Percentiles rank a stretch among this genome's conserved stretches.
Evolutionary conservation across 2,329 filamentous ascomycete species (phyloP).

Genomic region (Claviceps spartinae): DNA sequence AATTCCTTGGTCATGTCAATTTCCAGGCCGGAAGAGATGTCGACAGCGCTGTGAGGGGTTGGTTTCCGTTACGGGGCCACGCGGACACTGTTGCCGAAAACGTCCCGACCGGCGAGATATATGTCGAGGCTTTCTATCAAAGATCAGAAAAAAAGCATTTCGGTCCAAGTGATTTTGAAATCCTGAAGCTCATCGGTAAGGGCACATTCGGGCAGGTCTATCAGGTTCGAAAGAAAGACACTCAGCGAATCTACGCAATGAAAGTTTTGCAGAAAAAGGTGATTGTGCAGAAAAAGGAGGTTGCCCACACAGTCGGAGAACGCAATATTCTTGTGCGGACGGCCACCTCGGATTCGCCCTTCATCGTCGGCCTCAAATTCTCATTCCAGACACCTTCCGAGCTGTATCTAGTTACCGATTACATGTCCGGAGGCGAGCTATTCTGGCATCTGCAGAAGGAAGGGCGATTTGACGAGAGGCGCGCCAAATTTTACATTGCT

Average conservation of each 20-base stretch:
- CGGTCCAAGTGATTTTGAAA: constrained; percentile 90
- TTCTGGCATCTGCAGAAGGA: constrained; percentile 99
- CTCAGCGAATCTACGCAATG: constrained; percentile 93
- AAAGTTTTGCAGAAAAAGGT: constrained; percentile 99
- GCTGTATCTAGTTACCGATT: constrained; percentile 95
- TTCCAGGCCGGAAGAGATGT: constrained; percentile 55
- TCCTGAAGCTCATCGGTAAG: constrained; percentile 91
- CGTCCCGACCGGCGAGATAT: constrained; percentile 73
- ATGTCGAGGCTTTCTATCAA: constrained; percentile 75
- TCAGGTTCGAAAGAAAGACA: constrained; percentile 95
- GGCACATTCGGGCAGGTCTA: constrained; percentile 98
- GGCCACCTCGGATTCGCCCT: constrained; percentile 87
- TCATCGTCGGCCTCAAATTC: constrained; percentile 96
- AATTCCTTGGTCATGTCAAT: constrained; percentile 82
- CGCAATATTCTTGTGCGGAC: constrained; percentile 94
- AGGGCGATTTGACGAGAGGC: constrained; percentile 83
- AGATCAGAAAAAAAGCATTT: constrained; percentile 81
- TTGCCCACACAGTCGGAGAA: constrained; percentile 92
- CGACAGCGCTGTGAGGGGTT: constrained; percentile 63
- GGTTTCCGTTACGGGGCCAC: constrained; percentile 71
- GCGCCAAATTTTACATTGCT: constrained; percentile 97
- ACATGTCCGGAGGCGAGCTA: constrained; percentile 96
- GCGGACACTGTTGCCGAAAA: constrained; percentile 58
- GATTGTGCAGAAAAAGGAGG: constrained; percentile 98
- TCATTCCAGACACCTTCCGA: constrained; percentile 97